A percentile compares a stretch with the other conserved stretches of the same genome.
Conservation (phyloP, 305 asterid species). For the Solanum aculeatissimum region DNA sequence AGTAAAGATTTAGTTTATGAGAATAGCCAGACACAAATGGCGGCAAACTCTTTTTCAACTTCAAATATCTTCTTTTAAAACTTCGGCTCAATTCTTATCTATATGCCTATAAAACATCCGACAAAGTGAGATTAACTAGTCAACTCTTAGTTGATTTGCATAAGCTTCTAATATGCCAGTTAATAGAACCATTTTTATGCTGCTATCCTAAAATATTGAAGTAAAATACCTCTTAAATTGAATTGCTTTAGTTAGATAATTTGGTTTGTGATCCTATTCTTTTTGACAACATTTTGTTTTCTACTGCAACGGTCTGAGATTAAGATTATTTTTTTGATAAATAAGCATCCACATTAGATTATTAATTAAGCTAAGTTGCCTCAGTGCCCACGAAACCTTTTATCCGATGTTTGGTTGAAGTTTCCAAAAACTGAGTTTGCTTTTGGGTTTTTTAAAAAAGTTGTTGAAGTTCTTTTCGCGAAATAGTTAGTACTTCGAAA, state of each 20-base stretch:
- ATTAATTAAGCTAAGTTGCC: background rate
- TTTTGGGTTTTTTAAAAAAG: background rate
- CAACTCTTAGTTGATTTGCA: background rate
- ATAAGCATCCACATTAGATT: background rate
- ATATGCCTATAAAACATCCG: background rate
- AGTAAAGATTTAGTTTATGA: background rate
- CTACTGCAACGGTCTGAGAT: background rate
- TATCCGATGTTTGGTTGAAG: background rate
- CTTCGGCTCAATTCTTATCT: background rate
- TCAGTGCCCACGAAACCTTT: background rate
- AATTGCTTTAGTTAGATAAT: background rate
- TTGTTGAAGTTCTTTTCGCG: background rate
- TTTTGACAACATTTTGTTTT: background rate
- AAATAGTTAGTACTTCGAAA: background rate
- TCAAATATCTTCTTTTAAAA: background rate
- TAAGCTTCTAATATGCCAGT: background rate
- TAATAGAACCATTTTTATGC: background rate
- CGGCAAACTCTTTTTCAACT: background rate
- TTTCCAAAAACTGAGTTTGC: background rate
- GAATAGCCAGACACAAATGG: background rate
- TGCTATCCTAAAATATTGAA: background rate
- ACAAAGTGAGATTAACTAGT: background rate
- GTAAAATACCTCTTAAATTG: background rate
- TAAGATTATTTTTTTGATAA: background rate
- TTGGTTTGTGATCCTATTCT: background rate